Percentiles rank a stretch among this genome's conserved stretches.
These are phyloP conservation scores for Septoria petroselini DNA, from an alignment of 2,329 filamentous ascomycete genomes.

Conservation along the genomic window DNA sequence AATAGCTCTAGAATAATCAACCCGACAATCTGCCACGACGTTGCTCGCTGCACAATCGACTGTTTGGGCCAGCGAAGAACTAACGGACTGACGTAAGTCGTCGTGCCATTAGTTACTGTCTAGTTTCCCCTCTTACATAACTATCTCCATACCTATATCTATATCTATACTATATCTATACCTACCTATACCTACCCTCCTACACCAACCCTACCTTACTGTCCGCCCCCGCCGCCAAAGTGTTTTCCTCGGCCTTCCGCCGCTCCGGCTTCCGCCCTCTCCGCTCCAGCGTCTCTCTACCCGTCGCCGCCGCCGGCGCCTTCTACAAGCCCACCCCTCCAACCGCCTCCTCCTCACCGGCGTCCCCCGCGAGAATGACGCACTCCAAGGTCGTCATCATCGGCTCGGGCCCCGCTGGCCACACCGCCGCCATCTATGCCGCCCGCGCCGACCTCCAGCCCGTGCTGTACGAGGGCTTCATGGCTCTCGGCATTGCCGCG, in stretches of 20 bases:
- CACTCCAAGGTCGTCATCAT: conserved; percentile 81
- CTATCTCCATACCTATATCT: too few relatives aligned
- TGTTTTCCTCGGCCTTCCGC: conserved; percentile 84
- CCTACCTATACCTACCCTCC: too few relatives aligned
- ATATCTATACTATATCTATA: too few relatives aligned
- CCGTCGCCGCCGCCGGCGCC: conserved; percentile 69
- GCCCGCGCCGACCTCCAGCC: conserved; percentile 91
- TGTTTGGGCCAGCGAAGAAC: background rate
- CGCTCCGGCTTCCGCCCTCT: conserved; percentile 61
- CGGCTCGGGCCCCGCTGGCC: conserved; percentile 90
- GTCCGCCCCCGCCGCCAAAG: conserved; percentile 59
- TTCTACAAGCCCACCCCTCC: conserved; percentile 51
- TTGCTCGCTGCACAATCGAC: background rate
- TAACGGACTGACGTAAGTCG: background rate
- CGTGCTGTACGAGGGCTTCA: conserved; percentile 95
- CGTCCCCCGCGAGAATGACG: conserved; percentile 60
- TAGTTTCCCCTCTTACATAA: too few relatives aligned
- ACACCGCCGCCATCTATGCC: conserved; percentile 95
- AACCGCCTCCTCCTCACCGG: conserved; percentile 35
- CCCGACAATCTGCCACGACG: background rate
- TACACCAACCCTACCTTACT: too few relatives aligned
- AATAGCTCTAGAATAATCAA: too few relatives aligned
- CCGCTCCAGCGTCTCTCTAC: conserved; percentile 68
- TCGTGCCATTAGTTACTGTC: too few relatives aligned
- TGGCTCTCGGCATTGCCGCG: conserved; percentile 93